These are phyloP conservation scores for Malus hybrid DNA, from an alignment of 331 rosid species.

Conservation along the genomic window DNA sequence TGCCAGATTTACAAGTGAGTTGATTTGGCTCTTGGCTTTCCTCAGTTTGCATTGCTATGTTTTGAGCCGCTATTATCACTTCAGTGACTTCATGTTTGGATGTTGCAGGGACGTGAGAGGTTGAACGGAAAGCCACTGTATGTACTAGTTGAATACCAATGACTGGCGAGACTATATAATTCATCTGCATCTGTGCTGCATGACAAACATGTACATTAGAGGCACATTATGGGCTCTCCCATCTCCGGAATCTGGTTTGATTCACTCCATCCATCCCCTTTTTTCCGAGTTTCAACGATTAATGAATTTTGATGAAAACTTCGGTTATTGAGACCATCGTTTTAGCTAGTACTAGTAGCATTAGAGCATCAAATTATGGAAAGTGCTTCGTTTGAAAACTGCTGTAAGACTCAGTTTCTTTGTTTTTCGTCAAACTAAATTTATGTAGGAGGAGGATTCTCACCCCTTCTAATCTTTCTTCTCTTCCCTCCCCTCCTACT, in stretches of 20 bases:
- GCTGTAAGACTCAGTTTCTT: constrained; percentile 1
- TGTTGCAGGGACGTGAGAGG: constrained; percentile 70
- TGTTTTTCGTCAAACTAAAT: constrained; percentile 8
- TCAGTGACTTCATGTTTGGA: not conserved
- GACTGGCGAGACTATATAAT: not conserved
- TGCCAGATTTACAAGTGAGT: constrained; percentile 72
- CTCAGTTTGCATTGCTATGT: not conserved
- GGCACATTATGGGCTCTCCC: constrained; percentile 15
- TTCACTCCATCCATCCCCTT: not conserved
- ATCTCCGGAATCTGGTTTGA: constrained; percentile 16
- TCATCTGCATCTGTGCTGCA: not conserved
- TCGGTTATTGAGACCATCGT: constrained; percentile 10
- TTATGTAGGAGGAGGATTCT: not conserved
- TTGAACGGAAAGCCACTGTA: constrained; percentile 77
- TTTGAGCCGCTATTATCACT: not conserved
- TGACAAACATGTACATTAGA: constrained; percentile 23
- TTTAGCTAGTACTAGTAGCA: constrained; percentile 12
- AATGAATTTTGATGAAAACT: constrained; percentile 15
- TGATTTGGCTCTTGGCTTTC: not conserved
- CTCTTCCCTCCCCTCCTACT: too few species aligned
- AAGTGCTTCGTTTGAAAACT: constrained; percentile 1
- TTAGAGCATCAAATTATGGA: constrained; percentile 18
- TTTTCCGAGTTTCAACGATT: not conserved
- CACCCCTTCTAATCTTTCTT: too few species aligned
- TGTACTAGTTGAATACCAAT: constrained; percentile 70